Base-by-base conservation (phyloP, 2,329 filamentous ascomycete species). In the Aspergillus hortae region DNA sequence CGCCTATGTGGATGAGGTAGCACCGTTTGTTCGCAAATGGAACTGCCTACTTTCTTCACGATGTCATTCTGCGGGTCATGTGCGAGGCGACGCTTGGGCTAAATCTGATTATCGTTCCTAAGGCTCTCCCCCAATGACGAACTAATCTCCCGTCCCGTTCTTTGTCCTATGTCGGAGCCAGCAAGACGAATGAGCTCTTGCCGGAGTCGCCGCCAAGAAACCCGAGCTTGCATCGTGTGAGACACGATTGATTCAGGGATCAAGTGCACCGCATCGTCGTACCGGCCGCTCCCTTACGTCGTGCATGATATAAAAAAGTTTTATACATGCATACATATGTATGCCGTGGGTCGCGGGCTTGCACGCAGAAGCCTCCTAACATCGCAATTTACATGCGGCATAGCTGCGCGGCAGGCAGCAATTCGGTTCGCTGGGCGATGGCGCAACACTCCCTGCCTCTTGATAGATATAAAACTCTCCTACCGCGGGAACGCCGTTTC, bases 221-320 rank as follows among this genome's bases (percentile, higher is more conserved):
- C 11, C 25, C 46, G 23, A 25, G 30, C 43, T 30, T 21, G 36
- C 46, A 30, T 42, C 27, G 33, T 36, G 32, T 53, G 50, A 53
- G 51, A 55, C 53, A 53, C 27, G 23, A 25, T 49, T 43, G 21
- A 50, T 45, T 43, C 48, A 47, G 48, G 51, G 51, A 38, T 54
- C 32, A 42, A 17, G 17, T 17, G 46, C 46, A 48, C 33, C 33
- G 14, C 35, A 41, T 35, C 44, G 35, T 14, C 15, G 35, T 32
- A 27, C 17, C 14, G 14, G 33, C 17, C 38, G 42, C 46, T 44
- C 47, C 47, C 47, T 49, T 49, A 30, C 47, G 21, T 36, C 40
- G 19, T 49, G 47, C 41, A 44, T 35, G 32, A 38, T 35, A 44
- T 44, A 19, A 40, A 44, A 44, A 49, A 42, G 17, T 49, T 33